Percentiles rank a stretch among this genome's conserved stretches.
phyloP scores from a whole-genome alignment of 2,329 filamentous ascomycete species.

The Rhynchosporium agropyri region DNA sequence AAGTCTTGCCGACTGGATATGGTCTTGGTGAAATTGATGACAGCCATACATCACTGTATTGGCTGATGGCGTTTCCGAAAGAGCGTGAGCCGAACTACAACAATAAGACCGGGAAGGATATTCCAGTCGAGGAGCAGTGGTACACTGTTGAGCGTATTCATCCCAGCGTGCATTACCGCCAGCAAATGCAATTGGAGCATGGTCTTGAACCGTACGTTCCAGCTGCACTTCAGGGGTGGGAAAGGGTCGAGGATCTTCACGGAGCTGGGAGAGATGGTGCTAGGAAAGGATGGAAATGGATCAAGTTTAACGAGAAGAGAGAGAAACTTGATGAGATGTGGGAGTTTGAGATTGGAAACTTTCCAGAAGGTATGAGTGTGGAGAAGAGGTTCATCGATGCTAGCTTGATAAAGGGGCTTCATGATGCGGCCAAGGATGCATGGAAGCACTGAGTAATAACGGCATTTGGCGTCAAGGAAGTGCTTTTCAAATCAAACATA shows the following conservation, averaged over 20 bases:
- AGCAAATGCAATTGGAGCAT: conserved; percentile 9
- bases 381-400: conserved; percentile 18
- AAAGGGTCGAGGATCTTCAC: background rate
- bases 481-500: too few species aligned
- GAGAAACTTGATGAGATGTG: conserved; percentile 13
- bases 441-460: conserved; percentile 6
- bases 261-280: conserved; percentile 13
- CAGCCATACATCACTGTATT: conserved; percentile 14
- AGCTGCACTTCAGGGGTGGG: conserved; percentile 15
- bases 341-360: conserved; percentile 18
- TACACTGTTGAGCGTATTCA: conserved; percentile 17
- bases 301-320: conserved; percentile 15
- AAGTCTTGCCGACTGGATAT: conserved; percentile 12
- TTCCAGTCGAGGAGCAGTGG: conserved; percentile 2
- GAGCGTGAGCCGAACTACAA: conserved; percentile 16
- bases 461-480: background rate
- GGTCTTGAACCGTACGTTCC: conserved; percentile 5
- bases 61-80: conserved; percentile 16
- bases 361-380: conserved; percentile 8
- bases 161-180: conserved; percentile 16
- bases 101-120: conserved; percentile 2
- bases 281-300: conserved; percentile 17
- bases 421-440: conserved; percentile 6
- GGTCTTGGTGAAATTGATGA: conserved; percentile 20
- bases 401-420: conserved; percentile 7